These are phyloP conservation scores for Trametes cinnabarina DNA, from an alignment of 768 basidiomycete species.

Conservation along the genomic window DNA sequence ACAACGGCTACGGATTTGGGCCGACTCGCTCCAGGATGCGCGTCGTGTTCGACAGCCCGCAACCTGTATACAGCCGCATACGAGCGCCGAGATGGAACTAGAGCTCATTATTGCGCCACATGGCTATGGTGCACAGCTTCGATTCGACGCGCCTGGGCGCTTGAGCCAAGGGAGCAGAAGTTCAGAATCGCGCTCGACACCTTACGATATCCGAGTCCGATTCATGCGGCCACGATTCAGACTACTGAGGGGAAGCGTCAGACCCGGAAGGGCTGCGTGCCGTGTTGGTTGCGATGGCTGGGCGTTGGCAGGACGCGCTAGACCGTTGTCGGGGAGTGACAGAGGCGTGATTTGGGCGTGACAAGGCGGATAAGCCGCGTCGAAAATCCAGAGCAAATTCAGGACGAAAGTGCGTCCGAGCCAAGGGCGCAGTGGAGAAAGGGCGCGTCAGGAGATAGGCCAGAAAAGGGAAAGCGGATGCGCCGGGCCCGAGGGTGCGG, in stretches of 20 bases:
- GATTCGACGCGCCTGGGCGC: not conserved
- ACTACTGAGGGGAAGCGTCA: no score
- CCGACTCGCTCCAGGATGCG: not conserved
- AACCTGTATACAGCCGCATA: not conserved
- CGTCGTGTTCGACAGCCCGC: not conserved
- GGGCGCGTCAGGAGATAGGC: conserved; percentile 8
- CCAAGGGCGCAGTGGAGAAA: not conserved
- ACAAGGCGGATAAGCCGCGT: conserved; percentile 5
- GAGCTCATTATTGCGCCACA: conserved; percentile 3
- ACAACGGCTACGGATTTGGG: not conserved
- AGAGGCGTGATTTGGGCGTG: conserved; percentile 13
- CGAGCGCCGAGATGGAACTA: conserved; percentile 1
- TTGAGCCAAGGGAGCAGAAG: not conserved
- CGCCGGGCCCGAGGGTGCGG: not conserved
- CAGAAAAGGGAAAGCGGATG: conserved; percentile 2
- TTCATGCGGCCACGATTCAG: not conserved
- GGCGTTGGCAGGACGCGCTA: not conserved
- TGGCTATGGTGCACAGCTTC: conserved; percentile 8
- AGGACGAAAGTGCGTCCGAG: not conserved
- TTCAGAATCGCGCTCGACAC: not conserved
- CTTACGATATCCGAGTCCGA: not conserved
- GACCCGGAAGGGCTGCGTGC: not conserved
- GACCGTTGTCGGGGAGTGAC: conserved; percentile 11
- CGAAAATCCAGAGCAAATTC: not conserved
- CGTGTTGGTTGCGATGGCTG: not conserved